Evolutionary conservation across 2,329 filamentous ascomycete genomes (phyloP), one percentile per base, ranked within the genome.

Genomic region (Diaporthe amygdali): DNA sequence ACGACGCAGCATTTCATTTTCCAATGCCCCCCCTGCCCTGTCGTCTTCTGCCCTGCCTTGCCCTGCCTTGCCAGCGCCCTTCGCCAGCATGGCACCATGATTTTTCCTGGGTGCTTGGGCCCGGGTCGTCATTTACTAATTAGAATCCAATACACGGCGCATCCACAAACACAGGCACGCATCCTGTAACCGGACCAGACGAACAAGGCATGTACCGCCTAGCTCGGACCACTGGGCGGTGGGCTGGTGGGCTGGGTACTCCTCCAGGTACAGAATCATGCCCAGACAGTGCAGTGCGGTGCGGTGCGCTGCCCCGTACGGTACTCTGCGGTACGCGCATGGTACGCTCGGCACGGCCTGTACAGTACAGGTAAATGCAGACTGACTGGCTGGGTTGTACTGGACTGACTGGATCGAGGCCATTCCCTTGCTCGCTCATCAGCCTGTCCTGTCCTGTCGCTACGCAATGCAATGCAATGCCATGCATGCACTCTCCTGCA

Each of bases 391-490:
- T 39, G 37, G 34, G 17, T 55, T 32, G 51, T 12, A 32, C 22
- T 8, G 15, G 17, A 54, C 64, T 54, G 64, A 56, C 66, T 69
- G 41, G 64, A 68, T 73, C 47, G 64, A 54, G 63, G 47, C 56
- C 68, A 69, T 69, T 41, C 44, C 34, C 51, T 51, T 54, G 30
- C 61, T 70, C 39, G 66, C 66, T 41, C 37, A 64, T 72, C 41
- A 63, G 66, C 56, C 67, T 68, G 68, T 70, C 70, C 72, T 71
- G 67, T 74, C 69, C 59, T 39, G 54, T 64, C 61, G 54, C 68
- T 56, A 59, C 47, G 68, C 55, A 69, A 44, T 66, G 55, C 39
- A 68, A 61, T 44, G 52, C 68, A 55, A 72, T 72, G 68, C 71
- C 69, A 54, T 70, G 67, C 67, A 67, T 70, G 68, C 68, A 67